Percentiles rank a stretch among this genome's conserved stretches.
phyloP scores from a whole-genome alignment of 2,329 filamentous ascomycete genomes.

The Scedosporium apiospermum region DNA sequence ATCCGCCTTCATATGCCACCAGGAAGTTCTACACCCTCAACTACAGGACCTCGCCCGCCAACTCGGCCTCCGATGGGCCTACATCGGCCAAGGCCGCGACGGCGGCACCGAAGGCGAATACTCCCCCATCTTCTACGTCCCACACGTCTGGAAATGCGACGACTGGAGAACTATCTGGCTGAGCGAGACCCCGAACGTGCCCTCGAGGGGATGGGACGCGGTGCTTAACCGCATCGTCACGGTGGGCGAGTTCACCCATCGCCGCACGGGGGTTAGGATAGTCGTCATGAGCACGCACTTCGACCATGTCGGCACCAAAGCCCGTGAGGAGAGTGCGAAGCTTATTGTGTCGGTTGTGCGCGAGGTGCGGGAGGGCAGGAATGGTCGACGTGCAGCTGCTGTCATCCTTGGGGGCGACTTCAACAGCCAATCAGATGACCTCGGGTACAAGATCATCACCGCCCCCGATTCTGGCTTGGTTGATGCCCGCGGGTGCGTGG shows the following conservation, averaged over 20 bases:
- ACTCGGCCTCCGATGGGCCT: slow-evolving; percentile 47
- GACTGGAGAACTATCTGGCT: slow-evolving; percentile 64
- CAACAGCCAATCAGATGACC: slow-evolving; percentile 50
- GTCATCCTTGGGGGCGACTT: slow-evolving; percentile 60
- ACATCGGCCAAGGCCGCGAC: slow-evolving; percentile 57
- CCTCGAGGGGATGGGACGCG: slow-evolving; percentile 66
- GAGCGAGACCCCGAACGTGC: slow-evolving; percentile 58
- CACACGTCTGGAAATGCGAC: slow-evolving; percentile 48
- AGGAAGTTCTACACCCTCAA: slow-evolving; percentile 57
- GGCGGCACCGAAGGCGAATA: slow-evolving; percentile 63
- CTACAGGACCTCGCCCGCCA: slow-evolving; percentile 46
- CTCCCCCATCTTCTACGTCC: slow-evolving; percentile 67
- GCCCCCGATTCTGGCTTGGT: slow-evolving; percentile 15
- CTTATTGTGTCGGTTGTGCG: slow-evolving; percentile 1
- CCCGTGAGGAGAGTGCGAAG: slow-evolving; percentile 40
- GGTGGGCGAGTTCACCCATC: slow-evolving; percentile 42
- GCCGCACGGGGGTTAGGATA: slow-evolving; percentile 34
- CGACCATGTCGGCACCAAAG: slow-evolving; percentile 48
- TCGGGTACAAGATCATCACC: slow-evolving; percentile 41
- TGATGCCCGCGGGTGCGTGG: background rate
- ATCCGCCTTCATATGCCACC: slow-evolving; percentile 52
- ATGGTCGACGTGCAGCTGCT: slow-evolving; percentile 13
- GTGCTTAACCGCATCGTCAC: slow-evolving; percentile 51
- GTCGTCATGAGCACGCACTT: slow-evolving; percentile 63
- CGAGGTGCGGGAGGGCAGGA: background rate